These are phyloP conservation scores for cucumber (Cucumis sativus) DNA, from an alignment of 306 rosid species.

Conservation along the genomic window Cucumber_9930_V3 NC_026657.2:10359501-10360000, in stretches of 20 bases:
- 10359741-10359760: background rate
- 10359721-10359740: background rate
- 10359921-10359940: background rate
- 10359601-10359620: background rate
- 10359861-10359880: background rate
- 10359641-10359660: background rate
- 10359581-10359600: no score
- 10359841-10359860: background rate
- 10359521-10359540: background rate
- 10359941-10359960: background rate
- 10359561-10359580: background rate
- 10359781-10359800: background rate
- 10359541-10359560: background rate
- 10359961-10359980: background rate
- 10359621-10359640: background rate
- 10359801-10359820: background rate
- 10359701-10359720: slow-evolving; percentile 33
- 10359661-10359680: slow-evolving; percentile 24
- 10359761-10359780: background rate
- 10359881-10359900: background rate
- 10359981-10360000: background rate
- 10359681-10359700: slow-evolving; percentile 73
- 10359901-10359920: background rate
- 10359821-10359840: background rate
- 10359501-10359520: background rate